These are phyloP conservation scores for Termitomyces sp. DNA, from an alignment of 768 basidiomycete species.

Conservation along the genomic window DNA sequence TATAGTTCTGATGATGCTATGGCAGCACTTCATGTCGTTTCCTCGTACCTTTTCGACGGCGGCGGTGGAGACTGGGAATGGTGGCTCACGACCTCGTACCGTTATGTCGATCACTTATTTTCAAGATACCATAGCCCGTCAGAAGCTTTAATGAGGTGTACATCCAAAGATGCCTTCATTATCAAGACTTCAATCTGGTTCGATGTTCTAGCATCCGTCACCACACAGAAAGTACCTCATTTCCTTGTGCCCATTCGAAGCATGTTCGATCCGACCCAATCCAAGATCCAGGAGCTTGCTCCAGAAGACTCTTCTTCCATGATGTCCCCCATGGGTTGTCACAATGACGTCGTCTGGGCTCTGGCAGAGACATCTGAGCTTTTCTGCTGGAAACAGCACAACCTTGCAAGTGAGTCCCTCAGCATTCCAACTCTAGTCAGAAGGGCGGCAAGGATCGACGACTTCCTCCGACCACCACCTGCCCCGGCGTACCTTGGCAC, in stretches of 20 bases:
- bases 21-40: constrained; percentile 71
- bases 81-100: constrained; percentile 58
- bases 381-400: constrained; percentile 55
- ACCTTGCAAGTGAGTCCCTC: constrained; percentile 36
- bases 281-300: constrained; percentile 29
- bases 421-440: constrained; percentile 57
- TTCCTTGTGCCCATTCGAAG: constrained; percentile 51
- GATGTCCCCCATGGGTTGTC: constrained; percentile 82
- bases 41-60: constrained; percentile 72
- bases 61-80: constrained; percentile 63
- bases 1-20: constrained; percentile 66
- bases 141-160: constrained; percentile 38
- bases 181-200: constrained; percentile 86
- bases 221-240: constrained; percentile 52
- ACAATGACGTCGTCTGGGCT: constrained; percentile 73
- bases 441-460: constrained; percentile 47
- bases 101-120: constrained; percentile 49
- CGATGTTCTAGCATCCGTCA: constrained; percentile 75
- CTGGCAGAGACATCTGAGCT: constrained; percentile 69
- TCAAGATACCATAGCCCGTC: constrained; percentile 30
- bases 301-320: constrained; percentile 48
- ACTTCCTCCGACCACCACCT: constrained; percentile 22
- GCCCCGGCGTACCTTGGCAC: constrained; percentile 11
- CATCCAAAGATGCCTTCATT: constrained; percentile 59
- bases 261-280: constrained; percentile 46